Base-by-base conservation (phyloP, 257 asterid species). In the Anisodus tanguticus region DNA sequence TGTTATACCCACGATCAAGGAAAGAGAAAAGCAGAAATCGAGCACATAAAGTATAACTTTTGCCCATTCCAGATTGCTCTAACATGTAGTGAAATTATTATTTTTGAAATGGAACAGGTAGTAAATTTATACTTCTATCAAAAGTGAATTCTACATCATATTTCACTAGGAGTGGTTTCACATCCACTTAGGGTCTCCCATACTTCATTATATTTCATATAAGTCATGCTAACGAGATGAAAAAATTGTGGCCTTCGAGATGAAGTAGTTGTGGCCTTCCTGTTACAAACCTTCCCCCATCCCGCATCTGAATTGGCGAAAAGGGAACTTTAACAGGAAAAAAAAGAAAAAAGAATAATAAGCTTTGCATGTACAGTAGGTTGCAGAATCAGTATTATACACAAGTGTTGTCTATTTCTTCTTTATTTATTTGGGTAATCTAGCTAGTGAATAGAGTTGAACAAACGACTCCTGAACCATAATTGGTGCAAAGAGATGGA, bases 341-440 rank as follows among this genome's bases (percentile, higher is more conserved):
- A 68, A 31, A 31, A 31, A 31, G 54, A 22, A 81, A 85, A 83
- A 37, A 66, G 26, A 86, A n/a, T 22, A 51, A 13, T 59, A 9
- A 47, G 31, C 9, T 22, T 12, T 66, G 26, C 37, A 35, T 41
- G 22, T 45, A 43, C 16, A 17, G 12, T 71, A 43, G 53, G 57
- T 71, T 43, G 17, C 5, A 71, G 55, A 70, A 43, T 71, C 37
- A 4, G 79, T n/a, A 17, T 2, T 71, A 43, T 41, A 71, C 45
- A 41, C 3, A 45, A 71, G 43, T 43, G 37, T 17, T 71, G 43
- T 43, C 17, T 43, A 17, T 43, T 70, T 43, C 57, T 43, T 70
- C 79, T 71, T 43, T 8, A 22, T 43, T 71, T 43, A 17, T 43
- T 70, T 71, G 79, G 17, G 77, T 71, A 43, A 43, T 71, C 37